Evolutionary conservation across 176 grass and related monocot genomes (phyloP), one percentile per base, ranked within the genome.

Genomic region (Oryza coarctata): DNA sequence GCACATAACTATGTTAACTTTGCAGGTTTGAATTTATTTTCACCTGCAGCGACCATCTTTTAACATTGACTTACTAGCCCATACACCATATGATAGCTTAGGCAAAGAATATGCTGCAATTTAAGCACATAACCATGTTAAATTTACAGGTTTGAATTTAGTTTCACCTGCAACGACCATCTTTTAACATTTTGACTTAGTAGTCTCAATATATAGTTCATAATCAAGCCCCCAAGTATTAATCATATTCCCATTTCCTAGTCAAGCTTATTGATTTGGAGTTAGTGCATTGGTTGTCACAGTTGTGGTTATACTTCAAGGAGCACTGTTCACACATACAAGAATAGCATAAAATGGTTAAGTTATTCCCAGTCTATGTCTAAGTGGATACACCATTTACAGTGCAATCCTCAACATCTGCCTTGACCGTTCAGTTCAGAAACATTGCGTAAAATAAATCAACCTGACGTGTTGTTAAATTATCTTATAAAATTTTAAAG

Each of bases 201-300:
- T 78, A 28, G 4, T 68, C n/a, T n/a, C n/a, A n/a, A n/a, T n/a
- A n/a, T n/a, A n/a, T n/a, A n/a, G n/a, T n/a, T n/a, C n/a, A n/a
- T n/a, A n/a, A n/a, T n/a, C n/a, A n/a, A n/a, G n/a, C n/a, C n/a
- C n/a, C n/a, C n/a, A n/a, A n/a, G n/a, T n/a, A 49, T 49, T 45
- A 32, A 66, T 14, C n/a, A 0, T 30, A 6, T 65, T 63, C 4
- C 31, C 7, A 41, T 71, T 39, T 28, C 74, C 41, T 73, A 60
- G 70, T 63, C 72, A 76, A 81, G 39, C 17, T 87, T 76, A 47
- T 25, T 75, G 47, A 81, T 69, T 14, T 68, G 20, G n/a, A 70
- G 18, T 47, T 47, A 15, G 20, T 75, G 30, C 49, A 35, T 34
- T 28, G 58, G 22, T 55, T 34, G 44, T 67, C 27, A n/a, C 9